Percentiles rank a stretch among this genome's conserved stretches.
These are phyloP conservation scores for Ophioceras dolichostomum DNA, from an alignment of 2,329 filamentous ascomycete species.

Conservation along the genomic window DNA sequence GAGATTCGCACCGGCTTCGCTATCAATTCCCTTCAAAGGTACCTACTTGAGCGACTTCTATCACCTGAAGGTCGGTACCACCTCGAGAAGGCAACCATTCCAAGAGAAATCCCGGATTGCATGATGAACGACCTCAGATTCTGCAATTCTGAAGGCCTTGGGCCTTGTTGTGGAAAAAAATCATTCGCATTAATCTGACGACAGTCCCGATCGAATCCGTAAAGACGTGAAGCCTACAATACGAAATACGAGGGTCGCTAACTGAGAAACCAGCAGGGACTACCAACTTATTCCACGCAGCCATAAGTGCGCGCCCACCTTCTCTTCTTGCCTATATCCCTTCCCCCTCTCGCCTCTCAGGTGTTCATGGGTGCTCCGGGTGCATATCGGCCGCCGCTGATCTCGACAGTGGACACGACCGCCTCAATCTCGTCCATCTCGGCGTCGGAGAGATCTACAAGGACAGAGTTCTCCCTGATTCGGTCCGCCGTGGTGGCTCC, in stretches of 20 bases:
- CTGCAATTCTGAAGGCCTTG: conserved; percentile 2
- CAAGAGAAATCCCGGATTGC: too few relatives aligned
- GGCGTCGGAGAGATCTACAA: conserved; percentile 5
- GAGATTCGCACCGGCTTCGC: too few relatives aligned
- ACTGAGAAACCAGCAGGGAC: background rate
- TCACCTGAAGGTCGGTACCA: too few relatives aligned
- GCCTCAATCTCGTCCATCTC: conserved; percentile 5
- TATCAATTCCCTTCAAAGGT: too few relatives aligned
- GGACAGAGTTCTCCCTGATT: conserved; percentile 12
- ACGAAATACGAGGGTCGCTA: background rate
- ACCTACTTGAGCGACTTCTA: too few relatives aligned
- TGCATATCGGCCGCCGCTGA: conserved; percentile 2
- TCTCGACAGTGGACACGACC: conserved; percentile 1
- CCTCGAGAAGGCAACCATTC: too few relatives aligned
- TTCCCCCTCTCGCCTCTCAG: too few relatives aligned
- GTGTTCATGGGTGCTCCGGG: conserved; percentile 2
- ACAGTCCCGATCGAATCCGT: background rate
- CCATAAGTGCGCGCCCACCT: too few relatives aligned
- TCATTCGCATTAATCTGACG: conserved; percentile 1
- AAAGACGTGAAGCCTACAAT: background rate
- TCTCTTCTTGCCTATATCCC: too few relatives aligned
- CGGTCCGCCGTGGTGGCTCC: conserved; percentile 30
- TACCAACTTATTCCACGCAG: background rate
- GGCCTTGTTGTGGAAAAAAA: background rate
- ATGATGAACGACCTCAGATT: conserved; percentile 3